Evolutionary conservation across 1,284 basidiomycete species (phyloP).

Genomic region (Ustilago curta): DNA sequence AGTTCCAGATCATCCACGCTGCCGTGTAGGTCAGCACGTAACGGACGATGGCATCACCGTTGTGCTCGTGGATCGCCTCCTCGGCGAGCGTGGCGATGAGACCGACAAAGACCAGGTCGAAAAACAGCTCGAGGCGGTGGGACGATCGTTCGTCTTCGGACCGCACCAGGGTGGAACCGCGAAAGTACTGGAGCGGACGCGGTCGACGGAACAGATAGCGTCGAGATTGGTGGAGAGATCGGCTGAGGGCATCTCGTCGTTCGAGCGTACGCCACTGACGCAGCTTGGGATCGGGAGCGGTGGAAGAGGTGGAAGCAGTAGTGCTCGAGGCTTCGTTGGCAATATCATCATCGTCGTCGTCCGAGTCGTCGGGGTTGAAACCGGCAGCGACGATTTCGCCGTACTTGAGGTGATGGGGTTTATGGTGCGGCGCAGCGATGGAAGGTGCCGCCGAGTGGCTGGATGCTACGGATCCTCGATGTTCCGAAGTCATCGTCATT

Average conservation of each 20-base stretch:
- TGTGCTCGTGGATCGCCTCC: constrained; percentile 54
- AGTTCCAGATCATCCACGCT: constrained; percentile 60
- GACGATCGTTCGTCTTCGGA: constrained; percentile 53
- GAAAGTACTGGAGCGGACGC: constrained; percentile 60
- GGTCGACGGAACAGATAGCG: constrained; percentile 61
- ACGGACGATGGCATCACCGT: constrained; percentile 50
- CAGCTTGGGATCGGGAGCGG: constrained; percentile 39
- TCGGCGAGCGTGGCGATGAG: constrained; percentile 58
- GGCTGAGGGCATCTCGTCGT: constrained; percentile 33
- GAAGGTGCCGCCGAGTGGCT: not conserved
- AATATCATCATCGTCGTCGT: constrained; percentile 30
- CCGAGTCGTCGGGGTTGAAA: constrained; percentile 39
- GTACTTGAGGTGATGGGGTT: constrained; percentile 58
- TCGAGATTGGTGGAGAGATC: constrained; percentile 40
- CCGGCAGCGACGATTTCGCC: constrained; percentile 48
- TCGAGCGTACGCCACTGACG: constrained; percentile 33
- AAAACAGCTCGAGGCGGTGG: constrained; percentile 57
- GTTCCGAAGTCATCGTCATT: constrained; percentile 23
- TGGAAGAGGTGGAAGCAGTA: constrained; percentile 16
- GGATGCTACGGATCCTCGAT: constrained; percentile 33
- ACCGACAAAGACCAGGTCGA: constrained; percentile 61
- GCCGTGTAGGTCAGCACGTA: constrained; percentile 59
- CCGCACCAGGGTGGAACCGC: constrained; percentile 51
- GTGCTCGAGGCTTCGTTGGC: constrained; percentile 3
- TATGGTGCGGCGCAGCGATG: constrained; percentile 12